Evolutionary conservation across 108 stramenopile genomes (phyloP), one percentile per base, ranked within the genome.

Genomic region (Cyclostephanos tholiformis): DNA sequence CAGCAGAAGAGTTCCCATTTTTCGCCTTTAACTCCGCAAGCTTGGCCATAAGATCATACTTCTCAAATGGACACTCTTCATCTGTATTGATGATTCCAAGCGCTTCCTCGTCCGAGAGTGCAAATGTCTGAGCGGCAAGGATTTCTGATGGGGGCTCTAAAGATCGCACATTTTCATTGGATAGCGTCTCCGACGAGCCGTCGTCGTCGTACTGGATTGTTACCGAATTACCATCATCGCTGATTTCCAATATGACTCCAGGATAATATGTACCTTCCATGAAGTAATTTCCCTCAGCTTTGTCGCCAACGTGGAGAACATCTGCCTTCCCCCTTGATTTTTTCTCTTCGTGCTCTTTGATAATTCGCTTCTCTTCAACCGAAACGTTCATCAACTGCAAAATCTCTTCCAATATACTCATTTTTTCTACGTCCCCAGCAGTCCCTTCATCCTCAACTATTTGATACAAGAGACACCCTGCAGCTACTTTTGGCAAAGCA

Each of bases 231-330:
- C 82, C 85, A 76, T 86, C 85, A 14, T 87, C 83, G 20, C 69
- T 69, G 23, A 90, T 62, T n/a, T 80, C 82, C 22, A 79, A 67
- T 0, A 91, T 76, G 14, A 65, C 48, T 46, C 88, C 90, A 17
- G 86, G 67, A 72, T 91, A 91, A 69, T 65, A 91, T 26, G 83
- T 84, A 0, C 90, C 90, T 80, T 91, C 88, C 76, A 88, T 67
- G 62, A 51, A 82, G 55, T 87, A 91, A 65, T 91, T 85, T 22
- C 80, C 90, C 64, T 91, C 86, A 1, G 82, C 88, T 69, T 76
- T 74, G 68, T 91, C 90, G n/a, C 88, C 90, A 38, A 74, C 68
- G 9, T 82, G 75, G 49, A 88, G 81, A 11, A 78, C 69, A 50
- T 44, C 63, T 62, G 65, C 74, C 44, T 73, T 79, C 20, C 44